Evolutionary conservation across 2,329 filamentous ascomycete genomes (phyloP).

Genomic region (Sphaerulina vaccinii): DNA sequence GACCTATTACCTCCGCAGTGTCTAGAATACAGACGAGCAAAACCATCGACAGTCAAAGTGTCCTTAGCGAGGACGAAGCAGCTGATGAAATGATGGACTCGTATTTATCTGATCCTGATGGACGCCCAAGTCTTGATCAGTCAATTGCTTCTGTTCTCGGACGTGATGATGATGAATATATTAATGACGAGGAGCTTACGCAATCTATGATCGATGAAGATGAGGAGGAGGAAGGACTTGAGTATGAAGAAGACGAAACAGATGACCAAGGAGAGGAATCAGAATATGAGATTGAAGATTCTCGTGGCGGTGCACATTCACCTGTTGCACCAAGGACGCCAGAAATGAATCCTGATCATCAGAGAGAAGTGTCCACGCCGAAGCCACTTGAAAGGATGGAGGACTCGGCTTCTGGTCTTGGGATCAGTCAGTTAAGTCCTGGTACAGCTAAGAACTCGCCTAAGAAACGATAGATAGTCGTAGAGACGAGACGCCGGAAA

Average conservation of each 20-base stretch:
- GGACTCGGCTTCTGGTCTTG: not conserved
- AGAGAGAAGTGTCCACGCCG: conserved; percentile 7
- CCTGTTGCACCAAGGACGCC: conserved; percentile 19
- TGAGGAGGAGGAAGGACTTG: conserved; percentile 32
- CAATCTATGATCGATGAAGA: conserved; percentile 22
- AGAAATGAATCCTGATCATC: conserved; percentile 1
- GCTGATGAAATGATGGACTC: conserved; percentile 26
- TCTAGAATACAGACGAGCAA: conserved; percentile 13
- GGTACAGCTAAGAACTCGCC: not conserved
- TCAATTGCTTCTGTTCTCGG: conserved; percentile 22
- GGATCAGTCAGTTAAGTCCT: not conserved
- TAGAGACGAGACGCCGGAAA: too few species aligned
- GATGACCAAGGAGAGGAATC: conserved; percentile 15
- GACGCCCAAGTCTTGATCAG: conserved; percentile 24
- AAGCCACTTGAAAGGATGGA: not conserved
- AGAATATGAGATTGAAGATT: conserved; percentile 19
- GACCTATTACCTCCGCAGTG: conserved; percentile 21
- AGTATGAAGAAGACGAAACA: conserved; percentile 22
- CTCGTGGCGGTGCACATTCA: conserved; percentile 15
- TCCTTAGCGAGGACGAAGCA: conserved; percentile 37
- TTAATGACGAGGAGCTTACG: conserved; percentile 20
- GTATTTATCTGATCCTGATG: conserved; percentile 20
- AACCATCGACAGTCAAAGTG: conserved; percentile 21
- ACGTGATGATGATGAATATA: conserved; percentile 15
- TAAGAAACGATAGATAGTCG: conserved; percentile 4